Base-by-base conservation (phyloP, 31 red algal genomes). In the Asparagopsis taxiformis region DNA sequence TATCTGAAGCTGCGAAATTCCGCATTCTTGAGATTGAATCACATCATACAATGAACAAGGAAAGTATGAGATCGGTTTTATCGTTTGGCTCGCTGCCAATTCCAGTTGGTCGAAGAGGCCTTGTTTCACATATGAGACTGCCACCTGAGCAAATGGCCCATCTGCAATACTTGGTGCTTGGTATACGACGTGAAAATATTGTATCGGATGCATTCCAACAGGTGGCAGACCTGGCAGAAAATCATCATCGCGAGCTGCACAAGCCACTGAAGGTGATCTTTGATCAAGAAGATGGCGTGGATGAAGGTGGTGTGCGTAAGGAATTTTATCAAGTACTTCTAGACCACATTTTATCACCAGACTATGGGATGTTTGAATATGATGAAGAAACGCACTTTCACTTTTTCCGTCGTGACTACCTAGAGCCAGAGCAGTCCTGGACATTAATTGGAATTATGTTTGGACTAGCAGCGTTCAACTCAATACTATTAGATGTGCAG, bases 281-380 rank as follows among this genome's bases (percentile, higher is more conserved):
- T 64, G 60, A 88, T 39, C 89, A 68, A 31, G 94, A 97, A 55
- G 79, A 86, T 39, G 94, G 88, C 26, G 89, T 89, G 31, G 94
- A 97, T 61, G 94, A 92, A 63, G 94, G 94, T 35, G 94, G 94
- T 31, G 26, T 97, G 37, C 71, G 75, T 17, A 97, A 97, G 44
- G 94, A 97, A 48, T 97, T 93, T 66, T 92, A 93, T 22, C 88
- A 92, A 60, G 70, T 97, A 23, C 61, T 93, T 34, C 49, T 89
- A 51, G 87, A 90, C n/a, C 75, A 93, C 38, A 72, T 97, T 31
- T 61, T 97, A 10, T 87, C 89, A 48, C 66, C 94, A 30, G 73
- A 87, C 25, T 97, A 93, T 34, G 94, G 94, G 16, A 97, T 97
- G 94, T 97, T 97, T 65, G 62, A 72, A 49, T 80, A 84, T 53